Conservation (phyloP, 2,329 filamentous ascomycete species). For the Trichoderma arundinaceum region DNA sequence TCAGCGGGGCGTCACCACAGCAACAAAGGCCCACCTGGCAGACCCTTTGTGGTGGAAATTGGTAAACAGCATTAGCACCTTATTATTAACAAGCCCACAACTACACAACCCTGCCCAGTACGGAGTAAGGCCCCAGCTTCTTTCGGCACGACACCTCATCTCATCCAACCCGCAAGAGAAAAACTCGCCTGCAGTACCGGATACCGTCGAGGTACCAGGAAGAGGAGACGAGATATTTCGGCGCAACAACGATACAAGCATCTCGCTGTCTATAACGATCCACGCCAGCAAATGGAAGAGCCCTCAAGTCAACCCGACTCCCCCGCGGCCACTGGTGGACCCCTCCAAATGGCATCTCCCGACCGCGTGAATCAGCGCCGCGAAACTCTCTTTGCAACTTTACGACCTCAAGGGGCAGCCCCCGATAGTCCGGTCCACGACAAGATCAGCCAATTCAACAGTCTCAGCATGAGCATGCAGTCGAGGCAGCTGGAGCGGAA, state of each 20-base stretch:
- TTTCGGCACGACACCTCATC: neutral
- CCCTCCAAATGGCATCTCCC: constrained; percentile 66
- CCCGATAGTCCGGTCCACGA: constrained; percentile 68
- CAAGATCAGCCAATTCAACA: constrained; percentile 76
- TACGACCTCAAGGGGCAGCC: constrained; percentile 41
- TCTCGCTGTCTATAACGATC: neutral
- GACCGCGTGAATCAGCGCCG: constrained; percentile 64
- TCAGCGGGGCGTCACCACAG: constrained; percentile 36
- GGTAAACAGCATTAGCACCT: constrained; percentile 37
- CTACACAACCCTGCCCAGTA: constrained; percentile 22
- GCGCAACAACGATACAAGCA: constrained; percentile 7
- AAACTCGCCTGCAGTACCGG: neutral
- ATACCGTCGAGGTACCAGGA: neutral
- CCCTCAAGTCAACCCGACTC: constrained; percentile 58
- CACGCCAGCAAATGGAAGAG: constrained; percentile 47
- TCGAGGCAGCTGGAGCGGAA: constrained; percentile 68
- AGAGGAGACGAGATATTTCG: neutral
- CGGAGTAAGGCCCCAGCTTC: constrained; percentile 13
- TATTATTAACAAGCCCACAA: constrained; percentile 26
- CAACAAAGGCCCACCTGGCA: constrained; percentile 34
- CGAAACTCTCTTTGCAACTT: constrained; percentile 46
- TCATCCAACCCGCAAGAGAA: constrained; percentile 8
- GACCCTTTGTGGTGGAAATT: constrained; percentile 34
- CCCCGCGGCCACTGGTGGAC: constrained; percentile 55
- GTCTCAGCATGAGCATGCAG: constrained; percentile 64